These are phyloP conservation scores for Viola pubescens DNA, from an alignment of 441 rosid species.

Conservation along the genomic window DNA sequence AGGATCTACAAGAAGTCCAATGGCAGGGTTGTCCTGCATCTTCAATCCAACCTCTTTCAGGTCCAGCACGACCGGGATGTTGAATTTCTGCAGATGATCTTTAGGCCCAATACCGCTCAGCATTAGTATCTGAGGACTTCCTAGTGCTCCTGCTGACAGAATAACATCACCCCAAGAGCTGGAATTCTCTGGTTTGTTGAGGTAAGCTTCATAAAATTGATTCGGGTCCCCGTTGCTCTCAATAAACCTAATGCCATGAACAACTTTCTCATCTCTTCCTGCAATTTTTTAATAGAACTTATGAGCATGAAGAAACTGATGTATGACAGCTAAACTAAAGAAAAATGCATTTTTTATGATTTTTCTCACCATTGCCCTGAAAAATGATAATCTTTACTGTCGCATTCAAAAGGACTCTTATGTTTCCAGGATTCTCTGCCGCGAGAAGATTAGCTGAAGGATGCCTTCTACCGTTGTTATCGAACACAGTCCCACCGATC, in stretches of 20 bases:
- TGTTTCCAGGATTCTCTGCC: slow-evolving; percentile 34
- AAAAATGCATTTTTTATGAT: background rate
- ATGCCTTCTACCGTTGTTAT: slow-evolving; percentile 50
- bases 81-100: slow-evolving; percentile 35
- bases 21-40: slow-evolving; percentile 59
- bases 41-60: slow-evolving; percentile 39
- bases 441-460: slow-evolving; percentile 69
- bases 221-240: slow-evolving; percentile 38
- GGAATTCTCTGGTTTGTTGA: slow-evolving; percentile 29
- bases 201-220: slow-evolving; percentile 41
- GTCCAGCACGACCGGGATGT: slow-evolving; percentile 34
- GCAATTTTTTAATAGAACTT: slow-evolving; percentile 11
- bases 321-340: background rate
- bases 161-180: slow-evolving; percentile 45
- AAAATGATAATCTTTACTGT: slow-evolving; percentile 55
- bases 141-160: slow-evolving; percentile 66
- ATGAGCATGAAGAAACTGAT: slow-evolving; percentile 6
- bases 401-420: slow-evolving; percentile 50
- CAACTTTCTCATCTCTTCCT: slow-evolving; percentile 35
- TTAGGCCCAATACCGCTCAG: slow-evolving; percentile 65
- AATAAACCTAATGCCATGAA: slow-evolving; percentile 47
- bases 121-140: slow-evolving; percentile 68
- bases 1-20: slow-evolving; percentile 37
- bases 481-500: slow-evolving; percentile 58
- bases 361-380: slow-evolving; percentile 27